Evolutionary conservation across 2,329 filamentous ascomycete species (phyloP), one percentile per base, ranked within the genome.

Genomic region (Fusarium concolor): DNA sequence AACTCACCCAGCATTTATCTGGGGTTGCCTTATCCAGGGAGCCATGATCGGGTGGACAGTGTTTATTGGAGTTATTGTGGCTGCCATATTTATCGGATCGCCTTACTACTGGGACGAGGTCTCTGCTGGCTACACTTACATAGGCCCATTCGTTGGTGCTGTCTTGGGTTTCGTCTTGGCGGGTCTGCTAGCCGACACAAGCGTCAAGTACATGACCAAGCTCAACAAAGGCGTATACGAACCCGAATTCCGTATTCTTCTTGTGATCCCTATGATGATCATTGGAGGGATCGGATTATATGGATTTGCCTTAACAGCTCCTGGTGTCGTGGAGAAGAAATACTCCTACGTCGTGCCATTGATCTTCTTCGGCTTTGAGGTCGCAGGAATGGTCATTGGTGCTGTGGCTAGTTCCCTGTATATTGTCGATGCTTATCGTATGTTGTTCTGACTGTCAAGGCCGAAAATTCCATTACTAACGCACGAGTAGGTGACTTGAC

Each of bases 41-140:
- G 88, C 92, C 6, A 88, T 97, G 75, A 97, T 97, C 74, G 95
- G 94, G 68, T 98, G 95, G 94, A 97, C 94, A 2, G 92, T 97
- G 17, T 93, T 97, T 75, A 95, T 97, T 68, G 92, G 92, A 57
- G 90, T 96, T 63, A 89, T 96, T 69, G 82, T 96, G 44, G 91
- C 90, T n/a, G 88, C 90, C 61, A 90, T 96, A 70, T 95, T 96
- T 81, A 85, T 96, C 45, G 90, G 90, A 3, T 90, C 91, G 3
- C 92, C 93, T 1, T 87, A 94, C 39, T 96, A 89, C 83, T 97
- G 94, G 86, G 84, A 88, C 72, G 90, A 96, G 79, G 88, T 92
- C 52, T 81, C 92, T 74, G 93, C 92, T 2, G 94, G 94, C n/a
- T 94, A 95, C 77, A 87, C 93, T 57, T 97, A 97, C 79, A 90